Evolutionary conservation across 768 basidiomycete genomes (phyloP), one percentile per base, ranked within the genome.

Genomic region (Botryobasidium botryosum): DNA sequence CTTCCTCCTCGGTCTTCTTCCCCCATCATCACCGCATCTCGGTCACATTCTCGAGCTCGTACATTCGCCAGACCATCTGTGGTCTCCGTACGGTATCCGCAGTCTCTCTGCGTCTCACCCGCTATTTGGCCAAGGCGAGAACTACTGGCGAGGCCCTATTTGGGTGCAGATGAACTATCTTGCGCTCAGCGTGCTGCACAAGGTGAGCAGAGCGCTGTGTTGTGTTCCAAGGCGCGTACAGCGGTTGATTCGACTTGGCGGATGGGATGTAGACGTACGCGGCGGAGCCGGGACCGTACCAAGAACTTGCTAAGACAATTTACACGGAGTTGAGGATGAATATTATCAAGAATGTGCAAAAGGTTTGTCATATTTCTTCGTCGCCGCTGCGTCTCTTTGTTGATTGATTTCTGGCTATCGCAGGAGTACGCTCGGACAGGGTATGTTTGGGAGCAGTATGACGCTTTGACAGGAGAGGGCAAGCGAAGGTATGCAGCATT

Each of bases 141-240:
- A 97, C 63, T 97, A 97, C 61, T 97, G 91, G 91, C 80, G 79
- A 55, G 90, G 92, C 1, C 85, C 91, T 2, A 81, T 97, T 40
- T 96, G 91, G 91, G 72, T 94, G 29, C 91, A 87, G 59, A 91
- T 97, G 82, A 96, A 97, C 61, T 97, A 88, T 57, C 69, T 97
- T 49, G 77, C 79, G 13, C 65, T 97, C 42, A 68, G 74, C 23
- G 73, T 87, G 10, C 62, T 97, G 46, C 68, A 86, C 57, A 81
- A 78, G 61, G 86, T 83, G 24, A 45, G 64, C 52, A 24, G 6
- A 2, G 4, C 28, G 25, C 27, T 29, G 29, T 17, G 15, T 8
- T 18, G 25, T n/a, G n/a, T n/a, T n/a, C n/a, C n/a, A n/a, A n/a
- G n/a, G n/a, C n/a, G n/a, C n/a, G n/a, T n/a, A n/a, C n/a, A n/a